A percentile compares a stretch with the other conserved stretches of the same genome.
phyloP scores from a whole-genome alignment of 352 stramenopile species.

The Phytophthora podocarpi region DNA sequence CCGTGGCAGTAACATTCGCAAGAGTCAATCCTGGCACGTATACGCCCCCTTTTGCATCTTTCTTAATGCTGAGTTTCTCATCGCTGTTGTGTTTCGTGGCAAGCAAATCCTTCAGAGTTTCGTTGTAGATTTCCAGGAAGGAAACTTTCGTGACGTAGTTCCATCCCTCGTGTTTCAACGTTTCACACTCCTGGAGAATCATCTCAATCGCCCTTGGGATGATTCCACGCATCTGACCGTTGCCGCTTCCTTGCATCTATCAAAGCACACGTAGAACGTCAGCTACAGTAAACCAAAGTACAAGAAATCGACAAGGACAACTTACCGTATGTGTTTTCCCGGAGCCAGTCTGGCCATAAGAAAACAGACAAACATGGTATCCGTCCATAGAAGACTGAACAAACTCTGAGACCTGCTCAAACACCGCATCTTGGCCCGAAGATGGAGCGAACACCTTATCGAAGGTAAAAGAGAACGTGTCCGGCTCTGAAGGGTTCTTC shows the following conservation, averaged over 20 bases:
- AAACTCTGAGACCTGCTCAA: conserved; percentile 97
- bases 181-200: conserved; percentile 81
- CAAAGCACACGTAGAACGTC: conserved; percentile 3
- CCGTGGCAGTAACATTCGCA: conserved; percentile 52
- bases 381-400: conserved; percentile 97
- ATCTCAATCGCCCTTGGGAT: conserved; percentile 98
- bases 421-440: conserved; percentile 94
- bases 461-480: conserved; percentile 92
- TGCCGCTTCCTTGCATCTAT: conserved; percentile 97
- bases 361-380: conserved; percentile 97
- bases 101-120: conserved; percentile 97
- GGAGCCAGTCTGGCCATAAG: conserved; percentile 94
- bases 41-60: conserved; percentile 67
- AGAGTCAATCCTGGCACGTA: conserved; percentile 68
- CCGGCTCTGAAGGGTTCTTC: conserved; percentile 53
- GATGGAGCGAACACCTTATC: conserved; percentile 96
- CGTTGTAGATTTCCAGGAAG: conserved; percentile 99
- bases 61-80: conserved; percentile 75
- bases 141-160: conserved; percentile 95
- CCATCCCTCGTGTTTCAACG: conserved; percentile 88
- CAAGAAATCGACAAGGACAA: background rate
- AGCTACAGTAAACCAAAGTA: conserved; percentile 6
- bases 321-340: conserved; percentile 94
- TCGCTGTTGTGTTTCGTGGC: conserved; percentile 54
- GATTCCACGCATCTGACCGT: conserved; percentile 95